Percentiles rank a stretch among this genome's conserved stretches.
phyloP scores from a whole-genome alignment of 352 stramenopile genomes.

The Pythium monospermum region DNA sequence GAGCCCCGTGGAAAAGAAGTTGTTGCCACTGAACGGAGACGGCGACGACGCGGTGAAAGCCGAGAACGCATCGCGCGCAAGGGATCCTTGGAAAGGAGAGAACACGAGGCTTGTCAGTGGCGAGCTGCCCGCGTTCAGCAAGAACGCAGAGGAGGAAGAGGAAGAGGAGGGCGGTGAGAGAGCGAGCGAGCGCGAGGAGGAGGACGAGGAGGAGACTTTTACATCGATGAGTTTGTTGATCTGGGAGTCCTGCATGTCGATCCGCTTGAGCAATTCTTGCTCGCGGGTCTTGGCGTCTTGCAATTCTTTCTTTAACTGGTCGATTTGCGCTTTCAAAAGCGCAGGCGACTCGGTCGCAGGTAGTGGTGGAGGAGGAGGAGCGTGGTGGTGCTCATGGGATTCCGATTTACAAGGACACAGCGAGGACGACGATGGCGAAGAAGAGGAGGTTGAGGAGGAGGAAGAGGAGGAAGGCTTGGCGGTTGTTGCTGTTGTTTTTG shows the following conservation, averaged over 20 bases:
- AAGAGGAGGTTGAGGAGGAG: neutral
- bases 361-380: neutral
- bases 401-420: neutral
- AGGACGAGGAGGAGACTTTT: neutral
- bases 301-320: conserved; percentile 21
- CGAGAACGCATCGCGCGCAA: conserved; percentile 11
- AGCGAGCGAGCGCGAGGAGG: too few relatives aligned
- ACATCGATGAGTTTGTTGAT: conserved; percentile 20
- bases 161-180: neutral
- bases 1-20: conserved; percentile 16
- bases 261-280: conserved; percentile 18
- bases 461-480: neutral
- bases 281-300: conserved; percentile 20
- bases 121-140: conserved; percentile 18
- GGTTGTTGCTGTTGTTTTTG: neutral
- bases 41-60: conserved; percentile 17
- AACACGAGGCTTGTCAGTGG: conserved; percentile 22
- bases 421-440: neutral
- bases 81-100: conserved; percentile 16
- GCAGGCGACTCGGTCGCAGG: conserved; percentile 2
- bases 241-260: conserved; percentile 23
- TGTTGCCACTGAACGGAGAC: conserved; percentile 16
- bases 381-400: neutral
- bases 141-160: neutral
- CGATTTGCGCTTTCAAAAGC: conserved; percentile 15